These are phyloP conservation scores for Tanacetum coccineum DNA, from an alignment of 129 eudicot genomes.

Conservation along the genomic window DNA sequence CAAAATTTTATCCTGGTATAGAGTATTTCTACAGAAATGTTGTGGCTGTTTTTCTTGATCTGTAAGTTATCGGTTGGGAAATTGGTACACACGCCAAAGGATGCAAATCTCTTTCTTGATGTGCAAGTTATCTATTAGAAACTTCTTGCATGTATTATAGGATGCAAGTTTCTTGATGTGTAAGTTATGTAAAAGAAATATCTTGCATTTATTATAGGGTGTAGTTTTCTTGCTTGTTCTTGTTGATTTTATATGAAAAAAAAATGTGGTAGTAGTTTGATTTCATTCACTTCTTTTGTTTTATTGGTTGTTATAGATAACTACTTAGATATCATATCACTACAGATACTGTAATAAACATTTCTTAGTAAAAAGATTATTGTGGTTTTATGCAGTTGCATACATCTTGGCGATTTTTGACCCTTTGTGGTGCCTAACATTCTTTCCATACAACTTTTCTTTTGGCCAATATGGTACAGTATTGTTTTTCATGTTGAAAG, in stretches of 20 bases:
- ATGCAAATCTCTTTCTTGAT: constrained; percentile 12
- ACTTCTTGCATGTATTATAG: constrained; percentile 30
- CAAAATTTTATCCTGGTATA: background rate
- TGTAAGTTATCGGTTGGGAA: background rate
- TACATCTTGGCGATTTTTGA: too few species aligned
- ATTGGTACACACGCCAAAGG: background rate
- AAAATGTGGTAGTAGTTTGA: too few species aligned
- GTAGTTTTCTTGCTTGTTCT: constrained; percentile 16
- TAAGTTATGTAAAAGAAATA: constrained; percentile 22
- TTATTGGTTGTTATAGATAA: too few species aligned
- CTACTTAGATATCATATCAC: too few species aligned
- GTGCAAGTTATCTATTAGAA: constrained; percentile 18
- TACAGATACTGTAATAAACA: too few species aligned
- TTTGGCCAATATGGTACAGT: too few species aligned
- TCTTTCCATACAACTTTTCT: too few species aligned
- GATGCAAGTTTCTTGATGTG: constrained; percentile 23
- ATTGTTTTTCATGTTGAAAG: too few species aligned
- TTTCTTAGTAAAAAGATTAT: too few species aligned
- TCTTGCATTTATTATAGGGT: constrained; percentile 11
- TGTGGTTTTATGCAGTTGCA: too few species aligned
- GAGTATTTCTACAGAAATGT: background rate
- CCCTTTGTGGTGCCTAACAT: too few species aligned
- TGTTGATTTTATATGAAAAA: background rate
- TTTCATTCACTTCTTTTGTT: too few species aligned
- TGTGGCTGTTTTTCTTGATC: constrained; percentile 19